These are phyloP conservation scores for Apiotrichum brassicae DNA, from an alignment of 1,284 basidiomycete species.

Conservation along the genomic window DNA sequence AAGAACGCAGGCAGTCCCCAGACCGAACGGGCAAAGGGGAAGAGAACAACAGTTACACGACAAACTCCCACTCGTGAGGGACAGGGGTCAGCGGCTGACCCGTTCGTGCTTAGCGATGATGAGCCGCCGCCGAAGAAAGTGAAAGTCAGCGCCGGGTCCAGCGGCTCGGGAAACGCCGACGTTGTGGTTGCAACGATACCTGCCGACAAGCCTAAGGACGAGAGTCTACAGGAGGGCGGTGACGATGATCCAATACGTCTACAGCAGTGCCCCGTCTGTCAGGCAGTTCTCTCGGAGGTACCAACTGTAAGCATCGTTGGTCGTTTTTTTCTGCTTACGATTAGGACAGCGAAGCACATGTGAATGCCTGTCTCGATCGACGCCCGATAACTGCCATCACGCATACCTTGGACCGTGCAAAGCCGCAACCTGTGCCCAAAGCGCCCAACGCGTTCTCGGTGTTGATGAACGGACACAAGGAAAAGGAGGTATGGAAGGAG, in stretches of 20 bases:
- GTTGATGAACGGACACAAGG: slow-evolving; percentile 73
- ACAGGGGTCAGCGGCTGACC: slow-evolving; percentile 20
- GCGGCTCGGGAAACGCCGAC: background rate
- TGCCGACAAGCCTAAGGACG: no score
- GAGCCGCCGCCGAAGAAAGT: slow-evolving; percentile 1
- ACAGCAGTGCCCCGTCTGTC: no score
- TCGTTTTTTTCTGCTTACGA: background rate
- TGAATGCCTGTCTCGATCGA: slow-evolving; percentile 43
- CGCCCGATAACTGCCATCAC: slow-evolving; percentile 3
- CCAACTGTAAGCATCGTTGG: no score
- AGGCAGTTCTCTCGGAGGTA: background rate
- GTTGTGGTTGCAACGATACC: no score
- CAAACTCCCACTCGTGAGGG: background rate
- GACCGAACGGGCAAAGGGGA: no score
- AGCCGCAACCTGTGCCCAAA: background rate
- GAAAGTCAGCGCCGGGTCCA: background rate
- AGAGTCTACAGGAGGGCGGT: no score
- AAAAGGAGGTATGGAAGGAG: slow-evolving; percentile 76
- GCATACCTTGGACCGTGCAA: slow-evolving; percentile 10
- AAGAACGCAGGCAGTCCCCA: no score
- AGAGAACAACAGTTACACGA: no score
- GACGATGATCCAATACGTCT: no score
- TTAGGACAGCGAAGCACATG: slow-evolving; percentile 38
- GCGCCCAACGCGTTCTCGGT: slow-evolving; percentile 61
- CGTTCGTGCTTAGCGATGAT: slow-evolving; percentile 31